Base-by-base conservation (phyloP, 495 filamentous ascomycete genomes). In the Penicillium samsonianum region DNA sequence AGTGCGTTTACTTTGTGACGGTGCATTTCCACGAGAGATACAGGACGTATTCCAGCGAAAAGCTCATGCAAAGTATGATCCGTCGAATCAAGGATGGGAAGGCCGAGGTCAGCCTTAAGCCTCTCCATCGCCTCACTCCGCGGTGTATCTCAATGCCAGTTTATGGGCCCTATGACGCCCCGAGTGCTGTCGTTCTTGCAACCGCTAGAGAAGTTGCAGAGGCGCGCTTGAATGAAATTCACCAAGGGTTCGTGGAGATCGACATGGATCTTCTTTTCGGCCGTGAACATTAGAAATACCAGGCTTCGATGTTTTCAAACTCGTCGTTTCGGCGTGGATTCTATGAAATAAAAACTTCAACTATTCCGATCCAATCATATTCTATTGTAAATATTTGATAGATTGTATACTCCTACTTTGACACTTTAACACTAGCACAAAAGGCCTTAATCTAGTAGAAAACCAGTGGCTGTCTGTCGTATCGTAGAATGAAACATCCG, bases 1-100 rank as follows among this genome's bases (percentile, higher is more conserved):
- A 51, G 17, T 35, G 22, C 11, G 22, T 26, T 14, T 51, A 38
- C 49, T 51, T 37, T 28, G 49, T 38, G 49, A 40, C 49, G 10
- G 49, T 40, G 14, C 12, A n/a, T 23, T 51, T 51, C 14, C 4
- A 23, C 11, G 12, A 38, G 4, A 14, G 14, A n/a, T 22, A 40
- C 7, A 16, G 16, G 9, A 4, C 0, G 26, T 40, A 37, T 16
- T 9, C 25, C 33, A 26, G 33, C 16, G 14, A 51, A 16, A 25
- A 7, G 4, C 31, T 51, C 2, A 38, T 51, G 49, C 6, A 19
- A 25, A 14, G 3, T 28, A 40, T 40, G 33, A 20, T 40, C 22
- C 3, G 38, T n/a, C 33, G 22, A n/a, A 51, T 51, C 16, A 17
- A 25, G 4, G 4, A 40, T 3, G 49, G 49, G 3, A 12, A 19